Conservation (phyloP, 805 yeast species). For the Millerago galiae region DNA sequence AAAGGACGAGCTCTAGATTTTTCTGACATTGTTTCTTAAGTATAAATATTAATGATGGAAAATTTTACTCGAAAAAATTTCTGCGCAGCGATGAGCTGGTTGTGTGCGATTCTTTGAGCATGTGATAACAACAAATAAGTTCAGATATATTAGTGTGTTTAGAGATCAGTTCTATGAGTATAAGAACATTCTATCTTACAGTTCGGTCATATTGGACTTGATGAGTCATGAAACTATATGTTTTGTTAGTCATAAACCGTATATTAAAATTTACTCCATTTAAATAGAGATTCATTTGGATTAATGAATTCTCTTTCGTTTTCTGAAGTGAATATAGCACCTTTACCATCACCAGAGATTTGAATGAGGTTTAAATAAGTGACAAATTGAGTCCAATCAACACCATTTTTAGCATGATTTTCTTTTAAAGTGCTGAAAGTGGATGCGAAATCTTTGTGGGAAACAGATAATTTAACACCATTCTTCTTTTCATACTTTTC, state of each 20-base stretch:
- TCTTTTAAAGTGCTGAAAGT: neutral
- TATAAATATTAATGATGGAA: neutral
- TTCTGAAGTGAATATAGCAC: slow-evolving; percentile 24
- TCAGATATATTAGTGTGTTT: too few species aligned
- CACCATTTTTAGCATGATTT: slow-evolving; percentile 7
- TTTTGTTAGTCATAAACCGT: too few species aligned
- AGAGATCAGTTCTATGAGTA: too few species aligned
- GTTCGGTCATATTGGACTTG: too few species aligned
- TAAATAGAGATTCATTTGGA: slow-evolving; percentile 38
- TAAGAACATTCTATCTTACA: too few species aligned
- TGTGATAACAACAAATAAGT: too few species aligned
- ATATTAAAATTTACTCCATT: slow-evolving; percentile 31
- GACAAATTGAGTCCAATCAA: slow-evolving; percentile 31
- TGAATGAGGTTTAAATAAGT: slow-evolving; percentile 29
- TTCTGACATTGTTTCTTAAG: neutral
- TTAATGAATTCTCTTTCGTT: slow-evolving; percentile 39
- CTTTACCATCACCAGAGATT: slow-evolving; percentile 38
- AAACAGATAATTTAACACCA: slow-evolving; percentile 28
- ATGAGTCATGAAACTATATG: too few species aligned
- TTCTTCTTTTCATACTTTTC: slow-evolving; percentile 35
- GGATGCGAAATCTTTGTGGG: slow-evolving; percentile 11
- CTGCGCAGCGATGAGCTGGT: neutral
- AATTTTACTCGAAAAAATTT: neutral
- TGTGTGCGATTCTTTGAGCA: neutral
- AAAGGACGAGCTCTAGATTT: neutral